Evolutionary conservation across 2,329 filamentous ascomycete genomes (phyloP).

Genomic region (Hypocreales sp.): DNA sequence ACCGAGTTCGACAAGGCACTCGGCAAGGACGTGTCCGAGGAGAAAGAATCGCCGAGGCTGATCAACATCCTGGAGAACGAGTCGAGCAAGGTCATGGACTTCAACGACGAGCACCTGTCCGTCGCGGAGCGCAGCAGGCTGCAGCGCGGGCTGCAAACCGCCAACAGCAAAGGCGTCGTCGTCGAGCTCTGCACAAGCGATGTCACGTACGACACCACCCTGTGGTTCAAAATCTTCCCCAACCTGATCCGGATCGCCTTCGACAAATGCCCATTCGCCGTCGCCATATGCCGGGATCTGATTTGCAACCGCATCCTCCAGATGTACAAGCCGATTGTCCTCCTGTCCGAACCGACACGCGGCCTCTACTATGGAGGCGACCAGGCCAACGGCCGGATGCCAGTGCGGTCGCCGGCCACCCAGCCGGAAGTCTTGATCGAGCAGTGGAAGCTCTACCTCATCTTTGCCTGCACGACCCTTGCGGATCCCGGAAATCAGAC

Average conservation of each 20-base stretch:
- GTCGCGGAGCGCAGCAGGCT: slow-evolving; percentile 85
- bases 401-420: slow-evolving; percentile 44
- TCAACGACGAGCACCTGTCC: slow-evolving; percentile 82
- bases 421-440: slow-evolving; percentile 82
- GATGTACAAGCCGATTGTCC: slow-evolving; percentile 75
- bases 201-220: slow-evolving; percentile 78
- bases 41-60: slow-evolving; percentile 54
- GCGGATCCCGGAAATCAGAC: slow-evolving; percentile 58
- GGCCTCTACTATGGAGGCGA: slow-evolving; percentile 49
- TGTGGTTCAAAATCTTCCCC: slow-evolving; percentile 98
- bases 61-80: slow-evolving; percentile 89
- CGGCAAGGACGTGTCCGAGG: slow-evolving; percentile 44
- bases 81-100: slow-evolving; percentile 74
- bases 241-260: slow-evolving; percentile 85
- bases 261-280: slow-evolving; percentile 80
- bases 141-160: slow-evolving; percentile 76
- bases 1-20: slow-evolving; percentile 87
- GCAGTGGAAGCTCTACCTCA: slow-evolving; percentile 95
- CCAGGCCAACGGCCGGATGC: slow-evolving; percentile 34
- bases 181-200: slow-evolving; percentile 94
- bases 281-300: slow-evolving; percentile 78
- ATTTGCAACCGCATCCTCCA: slow-evolving; percentile 85
- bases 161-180: slow-evolving; percentile 68
- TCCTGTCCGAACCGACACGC: slow-evolving; percentile 58
- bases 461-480: slow-evolving; percentile 92